phyloP scores from a whole-genome alignment of 2,329 filamentous ascomycete species.

The Colletotrichum neosansevieriae region DNA sequence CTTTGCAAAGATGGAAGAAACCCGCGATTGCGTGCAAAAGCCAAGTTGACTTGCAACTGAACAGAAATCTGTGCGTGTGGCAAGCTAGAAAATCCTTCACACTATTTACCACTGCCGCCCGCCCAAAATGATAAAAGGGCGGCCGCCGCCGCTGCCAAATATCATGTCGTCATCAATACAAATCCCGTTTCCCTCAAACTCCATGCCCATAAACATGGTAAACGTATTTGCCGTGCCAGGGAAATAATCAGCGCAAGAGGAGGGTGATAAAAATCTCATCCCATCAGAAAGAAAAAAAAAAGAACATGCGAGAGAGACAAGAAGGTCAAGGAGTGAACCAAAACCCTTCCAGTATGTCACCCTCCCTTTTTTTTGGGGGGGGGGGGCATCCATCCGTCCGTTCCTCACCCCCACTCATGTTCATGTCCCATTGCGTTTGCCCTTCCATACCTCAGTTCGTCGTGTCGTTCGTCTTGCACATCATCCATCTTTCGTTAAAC shows the following conservation, averaged over 20 bases:
- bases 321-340: not conserved
- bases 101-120: too few species aligned
- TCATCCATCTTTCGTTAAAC: not conserved
- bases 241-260: not conserved
- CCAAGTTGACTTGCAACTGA: not conserved
- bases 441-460: not conserved
- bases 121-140: too few species aligned
- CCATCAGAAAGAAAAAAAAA: not conserved
- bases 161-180: too few species aligned
- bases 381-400: too few species aligned
- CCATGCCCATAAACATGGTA: not conserved
- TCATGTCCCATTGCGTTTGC: not conserved
- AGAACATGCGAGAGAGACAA: not conserved
- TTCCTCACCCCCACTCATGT: not conserved
- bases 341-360: not conserved
- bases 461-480: not conserved
- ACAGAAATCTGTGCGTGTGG: slow-evolving; percentile 5
- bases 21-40: not conserved
- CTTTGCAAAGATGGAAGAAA: not conserved
- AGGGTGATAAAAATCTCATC: not conserved
- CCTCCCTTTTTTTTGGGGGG: not conserved
- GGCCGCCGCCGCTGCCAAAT: too few species aligned
- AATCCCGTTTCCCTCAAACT: not conserved
- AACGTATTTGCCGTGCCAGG: not conserved
- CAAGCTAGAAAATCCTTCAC: not conserved